Evolutionary conservation across 2,329 filamentous ascomycete species (phyloP), one percentile per base, ranked within the genome.

Genomic region (Ceratocystis variospora): DNA sequence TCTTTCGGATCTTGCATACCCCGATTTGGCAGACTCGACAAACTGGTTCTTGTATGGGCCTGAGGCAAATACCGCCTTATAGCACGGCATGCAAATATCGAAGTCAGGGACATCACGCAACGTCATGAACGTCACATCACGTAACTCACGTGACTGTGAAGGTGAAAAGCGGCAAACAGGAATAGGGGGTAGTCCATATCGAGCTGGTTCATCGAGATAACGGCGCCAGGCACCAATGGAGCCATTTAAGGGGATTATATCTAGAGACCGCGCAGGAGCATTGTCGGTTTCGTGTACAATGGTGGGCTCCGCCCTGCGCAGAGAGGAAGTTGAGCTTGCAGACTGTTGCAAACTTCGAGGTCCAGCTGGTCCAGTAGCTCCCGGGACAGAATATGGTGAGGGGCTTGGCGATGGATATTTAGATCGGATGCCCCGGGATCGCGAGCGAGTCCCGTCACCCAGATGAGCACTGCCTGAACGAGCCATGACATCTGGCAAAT

Each of bases 81-180:
- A 90, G 76, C 93, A 97, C 12, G 83, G 83, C 0, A 90, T 89
- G 71, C 93, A 96, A 59, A 96, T 87, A 69, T 89, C 84, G 70
- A 96, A 88, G 68, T 83, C 83, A 12, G 85, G 81, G 68, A 86
- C 83, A 15, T 84, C 83, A 3, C 84, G 83, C 3, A 96, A 79
- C 0, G 87, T 92, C 68, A 91, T 85, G 89, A 92, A 96, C 15
- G 64, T 37, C 71, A 94, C 90, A 69, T 87, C 79, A 68, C 86
- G 81, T 1, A 86, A 85, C 8, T 81, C 77, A 12, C 84, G 81
- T 10, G 83, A 82, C 3, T 41, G 37, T 12, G 80, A 77, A 48
- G 81, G 83, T 68, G 89, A 81, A 5, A 86, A 68, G 44, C 66
- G 87, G 48, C 68, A 68, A 3, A 61, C 80, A 2, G 88, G 83